Base-by-base conservation (phyloP, 805 yeast species). In the Kuraishia capsulata region DNA sequence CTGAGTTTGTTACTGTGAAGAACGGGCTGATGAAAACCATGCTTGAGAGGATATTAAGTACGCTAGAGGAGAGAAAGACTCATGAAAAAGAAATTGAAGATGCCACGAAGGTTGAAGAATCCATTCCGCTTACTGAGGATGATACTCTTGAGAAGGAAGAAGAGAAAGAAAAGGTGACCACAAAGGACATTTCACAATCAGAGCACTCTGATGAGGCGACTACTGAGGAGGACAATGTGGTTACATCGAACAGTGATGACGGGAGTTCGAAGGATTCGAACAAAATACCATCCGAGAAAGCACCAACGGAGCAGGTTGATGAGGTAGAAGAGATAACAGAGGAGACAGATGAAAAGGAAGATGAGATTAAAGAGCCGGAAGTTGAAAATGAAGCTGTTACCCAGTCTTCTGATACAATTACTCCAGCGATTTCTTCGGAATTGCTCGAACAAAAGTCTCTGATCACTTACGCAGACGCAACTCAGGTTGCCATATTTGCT, bases 21-120 rank as follows among this genome's bases (percentile, higher is more conserved):
- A 38, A 39, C 36, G 46, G 39, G 38, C 38, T 30, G 38, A 31
- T 9, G 38, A 33, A 19, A 36, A 40, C 19, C 39, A 39, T 25
- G 40, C 16, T 32, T 39, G 40, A 31, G 43, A 30, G 9, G 38
- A 38, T 14, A 28, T 32, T 10, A 6, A 17, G 14, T 17, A 11
- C 31, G 14, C 6, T 28, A 13, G 17, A 13, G 31, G 14, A 28
- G 26, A 8, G 10, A 8, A 23, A 23, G 26, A 23, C 10, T 11
- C 10, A 23, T 8, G 26, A 23, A 11, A 23, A 23, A 11, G 26
- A 23, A 11, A 23, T 23, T 11, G 11, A 11, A 8, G 26, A 23
- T 8, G 26, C 8, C 8, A 8, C 26, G 10, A 23, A 23, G 26
- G 26, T 8, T 8, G 11, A 8, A 8, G 11, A 11, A 8, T 8